Percentiles rank a stretch among this genome's conserved stretches.
phyloP scores from a whole-genome alignment of 2,329 filamentous ascomycete species.

The Trichoderma cornu-damae region DNA sequence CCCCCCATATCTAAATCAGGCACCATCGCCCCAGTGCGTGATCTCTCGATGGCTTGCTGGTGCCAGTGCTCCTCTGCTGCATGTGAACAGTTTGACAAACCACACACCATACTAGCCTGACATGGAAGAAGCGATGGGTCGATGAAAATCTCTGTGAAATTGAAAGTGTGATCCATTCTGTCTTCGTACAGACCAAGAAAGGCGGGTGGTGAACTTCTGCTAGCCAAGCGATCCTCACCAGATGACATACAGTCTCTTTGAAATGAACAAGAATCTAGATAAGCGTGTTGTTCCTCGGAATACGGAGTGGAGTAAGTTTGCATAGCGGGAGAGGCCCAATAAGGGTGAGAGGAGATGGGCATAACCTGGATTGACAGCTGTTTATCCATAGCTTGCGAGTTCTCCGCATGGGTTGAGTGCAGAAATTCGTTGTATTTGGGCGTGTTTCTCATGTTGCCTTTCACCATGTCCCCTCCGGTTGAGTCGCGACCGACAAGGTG shows the following conservation, averaged over 20 bases:
- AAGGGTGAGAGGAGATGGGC: background rate
- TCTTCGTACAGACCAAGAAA: background rate
- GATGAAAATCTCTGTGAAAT: conserved; percentile 2
- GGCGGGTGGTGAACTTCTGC: background rate
- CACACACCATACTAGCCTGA: background rate
- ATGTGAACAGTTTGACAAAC: background rate
- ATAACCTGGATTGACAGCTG: background rate
- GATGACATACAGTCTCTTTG: background rate
- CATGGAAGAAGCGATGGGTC: conserved; percentile 19
- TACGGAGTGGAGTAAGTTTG: background rate
- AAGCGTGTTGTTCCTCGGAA: background rate
- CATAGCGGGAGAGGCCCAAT: background rate
- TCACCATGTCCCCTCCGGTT: background rate
- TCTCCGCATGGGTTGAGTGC: background rate
- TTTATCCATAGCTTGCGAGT: background rate
- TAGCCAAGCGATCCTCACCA: background rate
- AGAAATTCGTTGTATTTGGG: background rate
- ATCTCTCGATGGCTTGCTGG: background rate
- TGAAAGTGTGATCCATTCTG: background rate
- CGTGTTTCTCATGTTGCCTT: background rate
- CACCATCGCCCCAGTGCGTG: conserved; percentile 8
- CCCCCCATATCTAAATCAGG: conserved; percentile 19
- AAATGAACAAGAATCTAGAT: background rate
- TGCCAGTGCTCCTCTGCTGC: background rate
- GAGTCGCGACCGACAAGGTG: conserved; percentile 23